Conservation (phyloP, 805 yeast genomes). For the Yarrowia alimentaria region DNA sequence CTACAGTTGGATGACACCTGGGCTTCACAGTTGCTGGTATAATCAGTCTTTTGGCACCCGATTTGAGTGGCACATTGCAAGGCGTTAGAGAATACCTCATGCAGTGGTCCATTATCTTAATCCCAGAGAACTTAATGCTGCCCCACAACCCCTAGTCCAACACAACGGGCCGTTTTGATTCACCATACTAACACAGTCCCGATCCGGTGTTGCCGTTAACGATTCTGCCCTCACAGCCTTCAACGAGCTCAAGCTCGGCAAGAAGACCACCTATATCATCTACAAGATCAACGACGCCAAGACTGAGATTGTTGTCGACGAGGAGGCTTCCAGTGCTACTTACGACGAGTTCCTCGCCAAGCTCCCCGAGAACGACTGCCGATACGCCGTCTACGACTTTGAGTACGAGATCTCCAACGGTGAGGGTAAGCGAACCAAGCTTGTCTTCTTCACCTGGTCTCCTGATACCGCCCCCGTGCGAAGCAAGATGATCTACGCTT, state of each 20-base stretch:
- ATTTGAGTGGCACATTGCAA: too few relatives aligned
- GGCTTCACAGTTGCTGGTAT: too few relatives aligned
- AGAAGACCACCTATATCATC: slow-evolving; percentile 79
- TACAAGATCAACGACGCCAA: slow-evolving; percentile 78
- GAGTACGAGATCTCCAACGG: slow-evolving; percentile 87
- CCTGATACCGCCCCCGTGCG: slow-evolving; percentile 97
- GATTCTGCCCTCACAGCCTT: slow-evolving; percentile 92
- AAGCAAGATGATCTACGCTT: slow-evolving; percentile 94
- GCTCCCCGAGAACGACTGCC: slow-evolving; percentile 93
- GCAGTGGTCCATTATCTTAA: too few relatives aligned
- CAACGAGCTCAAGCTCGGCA: slow-evolving; percentile 86
- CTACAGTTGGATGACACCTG: too few relatives aligned
- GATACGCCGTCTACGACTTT: slow-evolving; percentile 95
- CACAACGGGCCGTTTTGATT: too few relatives aligned
- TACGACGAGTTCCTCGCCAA: slow-evolving; percentile 85
- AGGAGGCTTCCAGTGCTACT: slow-evolving; percentile 68
- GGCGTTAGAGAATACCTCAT: too few relatives aligned
- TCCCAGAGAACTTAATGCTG: too few relatives aligned
- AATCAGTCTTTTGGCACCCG: too few relatives aligned
- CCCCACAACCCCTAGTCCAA: too few relatives aligned
- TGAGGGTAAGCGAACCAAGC: slow-evolving; percentile 88
- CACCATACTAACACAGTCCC: slow-evolving; percentile 24
- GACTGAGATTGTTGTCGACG: slow-evolving; percentile 87
- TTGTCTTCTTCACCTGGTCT: slow-evolving; percentile 83
- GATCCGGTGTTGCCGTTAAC: slow-evolving; percentile 68